A percentile compares a stretch with the other conserved stretches of the same genome.
Evolutionary conservation across 139 green algal genomes (phyloP).

Genomic region (Marvania coccoides): DNA sequence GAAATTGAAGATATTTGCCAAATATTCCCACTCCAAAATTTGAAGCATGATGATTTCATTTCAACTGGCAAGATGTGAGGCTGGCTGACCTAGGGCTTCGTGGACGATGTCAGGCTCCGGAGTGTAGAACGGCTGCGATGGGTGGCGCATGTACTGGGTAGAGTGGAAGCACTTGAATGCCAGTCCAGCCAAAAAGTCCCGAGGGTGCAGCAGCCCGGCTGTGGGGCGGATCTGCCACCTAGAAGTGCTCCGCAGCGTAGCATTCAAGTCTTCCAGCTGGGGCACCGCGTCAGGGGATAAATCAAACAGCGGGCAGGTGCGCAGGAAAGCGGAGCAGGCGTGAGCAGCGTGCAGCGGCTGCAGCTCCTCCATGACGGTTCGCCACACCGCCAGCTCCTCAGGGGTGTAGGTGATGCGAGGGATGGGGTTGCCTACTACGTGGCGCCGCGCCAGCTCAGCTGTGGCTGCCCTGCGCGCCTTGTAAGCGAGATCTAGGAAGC

Average conservation of each 20-base stretch:
- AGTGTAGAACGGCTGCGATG: conserved; percentile 59
- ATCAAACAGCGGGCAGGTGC: conserved; percentile 46
- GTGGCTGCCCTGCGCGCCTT: conserved; percentile 63
- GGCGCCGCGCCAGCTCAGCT: conserved; percentile 45
- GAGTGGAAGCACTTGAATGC: conserved; percentile 83
- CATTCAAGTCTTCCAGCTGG: conserved; percentile 61
- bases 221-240: conserved; percentile 74
- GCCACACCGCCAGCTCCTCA: conserved; percentile 67
- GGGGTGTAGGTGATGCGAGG: conserved; percentile 60
- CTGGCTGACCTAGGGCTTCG: conserved; percentile 55
- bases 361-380: conserved; percentile 54
- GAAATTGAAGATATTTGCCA: background rate
- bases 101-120: conserved; percentile 87
- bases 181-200: conserved; percentile 90
- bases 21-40: background rate
- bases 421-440: conserved; percentile 66
- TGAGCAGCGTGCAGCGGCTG: conserved; percentile 53
- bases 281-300: conserved; percentile 53
- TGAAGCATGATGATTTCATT: no score
- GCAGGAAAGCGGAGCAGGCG: conserved; percentile 57
- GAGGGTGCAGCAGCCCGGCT: conserved; percentile 82
- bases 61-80: background rate
- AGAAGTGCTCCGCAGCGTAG: conserved; percentile 43
- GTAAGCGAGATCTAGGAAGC: conserved; percentile 69
- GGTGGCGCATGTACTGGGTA: conserved; percentile 81